Conservation (phyloP, 2,329 filamentous ascomycete species). For the Curvularia spicifera region DNA sequence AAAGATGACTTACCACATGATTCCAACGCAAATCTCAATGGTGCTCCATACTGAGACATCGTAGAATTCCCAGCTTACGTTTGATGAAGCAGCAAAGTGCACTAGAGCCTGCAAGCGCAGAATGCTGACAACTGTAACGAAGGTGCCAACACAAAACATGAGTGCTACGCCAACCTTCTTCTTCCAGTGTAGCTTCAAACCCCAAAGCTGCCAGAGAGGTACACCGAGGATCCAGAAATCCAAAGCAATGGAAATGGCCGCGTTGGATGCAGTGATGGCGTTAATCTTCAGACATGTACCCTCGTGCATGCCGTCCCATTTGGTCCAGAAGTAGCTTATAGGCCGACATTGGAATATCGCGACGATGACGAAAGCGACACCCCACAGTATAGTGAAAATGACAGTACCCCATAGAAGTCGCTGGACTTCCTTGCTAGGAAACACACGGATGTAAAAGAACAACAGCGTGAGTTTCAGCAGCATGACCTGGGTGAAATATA, state of each 20-base stretch:
- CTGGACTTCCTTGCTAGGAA: conserved; percentile 33
- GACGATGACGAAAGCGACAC: conserved; percentile 28
- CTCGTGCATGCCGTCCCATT: conserved; percentile 39
- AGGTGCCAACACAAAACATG: conserved; percentile 51
- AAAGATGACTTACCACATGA: conserved; percentile 43
- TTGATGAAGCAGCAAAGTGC: conserved; percentile 51
- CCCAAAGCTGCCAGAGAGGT: conserved; percentile 45
- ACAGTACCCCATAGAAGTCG: conserved; percentile 36
- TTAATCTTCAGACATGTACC: conserved; percentile 48
- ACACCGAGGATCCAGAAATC: conserved; percentile 47
- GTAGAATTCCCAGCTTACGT: conserved; percentile 52
- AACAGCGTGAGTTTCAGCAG: conserved; percentile 40
- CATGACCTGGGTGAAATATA: conserved; percentile 45
- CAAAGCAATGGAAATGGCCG: conserved; percentile 45
- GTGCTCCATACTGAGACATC: conserved; percentile 52
- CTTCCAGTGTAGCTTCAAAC: conserved; percentile 45
- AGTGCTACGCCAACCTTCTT: conserved; percentile 49
- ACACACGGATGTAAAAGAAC: conserved; percentile 43
- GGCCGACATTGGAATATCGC: conserved; percentile 47
- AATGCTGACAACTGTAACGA: conserved; percentile 54
- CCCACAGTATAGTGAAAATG: conserved; percentile 37
- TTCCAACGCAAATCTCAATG: conserved; percentile 53
- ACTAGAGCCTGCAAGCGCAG: conserved; percentile 53
- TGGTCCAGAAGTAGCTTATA: conserved; percentile 45
- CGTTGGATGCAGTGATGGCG: conserved; percentile 41